Conservation (phyloP, 768 basidiomycete species). For the Hydnum rufescens region DNA sequence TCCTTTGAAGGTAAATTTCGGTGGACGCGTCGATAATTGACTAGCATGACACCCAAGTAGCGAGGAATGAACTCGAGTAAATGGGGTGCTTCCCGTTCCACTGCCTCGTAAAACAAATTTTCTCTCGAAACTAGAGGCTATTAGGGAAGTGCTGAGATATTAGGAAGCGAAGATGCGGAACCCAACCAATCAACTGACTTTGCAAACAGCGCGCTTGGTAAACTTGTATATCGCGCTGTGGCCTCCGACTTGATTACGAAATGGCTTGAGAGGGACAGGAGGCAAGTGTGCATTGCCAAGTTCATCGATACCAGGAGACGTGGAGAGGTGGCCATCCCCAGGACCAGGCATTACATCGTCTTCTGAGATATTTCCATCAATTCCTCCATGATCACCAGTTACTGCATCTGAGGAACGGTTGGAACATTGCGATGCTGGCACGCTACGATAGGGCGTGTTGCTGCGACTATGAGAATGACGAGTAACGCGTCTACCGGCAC, state of each 20-base stretch:
- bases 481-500: background rate
- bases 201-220: slow-evolving; percentile 92
- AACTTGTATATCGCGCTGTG: slow-evolving; percentile 97
- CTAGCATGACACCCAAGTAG: slow-evolving; percentile 96
- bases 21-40: slow-evolving; percentile 69
- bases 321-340: background rate
- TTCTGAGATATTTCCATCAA: background rate
- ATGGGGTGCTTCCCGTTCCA: slow-evolving; percentile 84
- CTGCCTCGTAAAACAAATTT: slow-evolving; percentile 94
- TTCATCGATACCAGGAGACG: background rate
- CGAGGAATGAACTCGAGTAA: slow-evolving; percentile 90
- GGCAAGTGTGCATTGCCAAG: slow-evolving; percentile 27
- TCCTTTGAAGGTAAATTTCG: slow-evolving; percentile 9
- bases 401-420: background rate
- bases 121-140: slow-evolving; percentile 93
- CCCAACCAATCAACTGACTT: slow-evolving; percentile 45
- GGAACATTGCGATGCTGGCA: background rate
- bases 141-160: background rate
- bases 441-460: background rate
- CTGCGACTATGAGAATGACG: background rate
- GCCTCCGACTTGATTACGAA: slow-evolving; percentile 94
- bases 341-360: background rate
- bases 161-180: background rate
- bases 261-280: slow-evolving; percentile 84
- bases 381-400: background rate